Evolutionary conservation across 2,329 filamentous ascomycete genomes (phyloP).

Genomic region (Microdochium nivale): DNA sequence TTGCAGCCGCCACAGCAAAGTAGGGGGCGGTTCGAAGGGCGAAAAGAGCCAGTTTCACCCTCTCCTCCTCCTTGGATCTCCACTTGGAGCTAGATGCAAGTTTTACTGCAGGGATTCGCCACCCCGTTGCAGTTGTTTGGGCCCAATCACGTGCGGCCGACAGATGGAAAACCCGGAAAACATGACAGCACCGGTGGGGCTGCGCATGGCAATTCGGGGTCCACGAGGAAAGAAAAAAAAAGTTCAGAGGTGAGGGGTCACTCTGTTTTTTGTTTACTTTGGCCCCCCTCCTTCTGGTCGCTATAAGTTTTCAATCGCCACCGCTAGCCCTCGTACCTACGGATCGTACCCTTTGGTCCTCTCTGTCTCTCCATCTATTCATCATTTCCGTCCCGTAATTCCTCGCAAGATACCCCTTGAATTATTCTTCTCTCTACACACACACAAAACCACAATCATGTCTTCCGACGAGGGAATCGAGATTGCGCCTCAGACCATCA

Average conservation of each 20-base stretch:
- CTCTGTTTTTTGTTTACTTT: background rate
- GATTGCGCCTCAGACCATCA: constrained; percentile 20
- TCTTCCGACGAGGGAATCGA: constrained; percentile 15
- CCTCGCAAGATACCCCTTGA: background rate
- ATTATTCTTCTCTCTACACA: background rate
- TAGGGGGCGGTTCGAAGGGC: background rate
- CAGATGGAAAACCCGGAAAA: background rate
- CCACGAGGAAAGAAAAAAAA: background rate
- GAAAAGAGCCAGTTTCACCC: background rate
- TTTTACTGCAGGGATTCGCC: background rate
- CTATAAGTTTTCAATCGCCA: background rate
- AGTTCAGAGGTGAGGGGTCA: background rate
- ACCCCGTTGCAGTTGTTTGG: background rate
- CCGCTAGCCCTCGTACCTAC: background rate
- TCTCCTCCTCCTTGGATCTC: background rate
- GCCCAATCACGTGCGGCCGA: background rate
- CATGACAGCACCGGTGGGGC: background rate
- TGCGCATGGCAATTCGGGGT: background rate
- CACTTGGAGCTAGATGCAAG: background rate
- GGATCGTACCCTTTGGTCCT: too few relatives aligned
- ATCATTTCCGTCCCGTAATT: background rate
- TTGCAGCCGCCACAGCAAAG: background rate
- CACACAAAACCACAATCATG: constrained; percentile 5
- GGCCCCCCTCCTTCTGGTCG: background rate
- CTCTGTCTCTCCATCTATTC: background rate